Evolutionary conservation across 345 rosid species (phyloP), one percentile per base, ranked within the genome.

Genomic region (Pseudoturritis turrita): DNA sequence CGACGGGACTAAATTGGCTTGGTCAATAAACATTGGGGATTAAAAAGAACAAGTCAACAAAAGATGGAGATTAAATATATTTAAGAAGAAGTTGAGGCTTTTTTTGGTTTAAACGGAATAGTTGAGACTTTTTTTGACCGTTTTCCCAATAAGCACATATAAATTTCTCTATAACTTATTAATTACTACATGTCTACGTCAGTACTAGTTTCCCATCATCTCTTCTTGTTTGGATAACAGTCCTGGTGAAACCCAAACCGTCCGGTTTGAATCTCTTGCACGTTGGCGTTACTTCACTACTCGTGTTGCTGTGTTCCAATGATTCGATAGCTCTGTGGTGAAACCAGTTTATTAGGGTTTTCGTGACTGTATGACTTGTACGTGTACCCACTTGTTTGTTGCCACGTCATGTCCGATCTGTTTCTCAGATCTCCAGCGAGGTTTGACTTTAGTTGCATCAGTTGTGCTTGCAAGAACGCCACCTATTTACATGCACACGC

Each of bases 381-480:
- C 51, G 62, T 9, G 37, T 8, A 9, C 7, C 37, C 84, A 84
- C 51, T 76, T 62, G 54, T 40, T 68, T 28, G 61, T 40, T 52
- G 50, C 64, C 63, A 54, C 52, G n/a, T 59, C 47, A 39, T 39
- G 23, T 62, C 67, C 10, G 67, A 43, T 25, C 36, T 62, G 39
- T 62, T 62, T 45, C 25, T 44, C 13, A 43, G 3, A 55, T 68
- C 37, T 39, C 37, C 18, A 6, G 85, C 84, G 23, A 89, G 53
- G 45, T 83, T 89, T 49, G 89, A 81, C 77, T 83, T 89, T 62
- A 77, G 81, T 80, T 89, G 92, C 89, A 86, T 86, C 80, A 91
- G 29, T 66, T 91, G 97, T 4, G 91, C 87, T 80, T 91, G 93
- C 60, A 91, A 76, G 54, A 59, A 78, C 39, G 96, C 89, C 66